These are phyloP conservation scores for Fusarium sp. DNA, from an alignment of 2,329 filamentous ascomycete species.

Conservation along the genomic window DNA sequence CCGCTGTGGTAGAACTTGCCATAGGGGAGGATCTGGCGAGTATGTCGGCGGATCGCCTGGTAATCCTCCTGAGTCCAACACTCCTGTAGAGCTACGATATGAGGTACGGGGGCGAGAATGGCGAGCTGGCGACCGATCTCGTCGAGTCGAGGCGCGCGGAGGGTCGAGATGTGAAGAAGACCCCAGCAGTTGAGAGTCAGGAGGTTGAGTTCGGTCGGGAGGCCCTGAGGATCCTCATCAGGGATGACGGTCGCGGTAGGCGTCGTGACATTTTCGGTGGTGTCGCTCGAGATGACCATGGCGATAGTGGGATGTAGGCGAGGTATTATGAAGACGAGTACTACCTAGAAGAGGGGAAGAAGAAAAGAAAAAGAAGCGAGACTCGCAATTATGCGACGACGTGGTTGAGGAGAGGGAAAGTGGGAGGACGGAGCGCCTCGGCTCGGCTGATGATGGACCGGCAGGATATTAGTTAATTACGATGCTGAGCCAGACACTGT, in stretches of 20 bases:
- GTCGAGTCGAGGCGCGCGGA: constrained; percentile 79
- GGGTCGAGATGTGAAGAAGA: constrained; percentile 84
- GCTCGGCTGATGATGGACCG: constrained; percentile 17
- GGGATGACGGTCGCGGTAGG: constrained; percentile 30
- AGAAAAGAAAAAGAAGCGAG: not conserved
- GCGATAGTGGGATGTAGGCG: constrained; percentile 26
- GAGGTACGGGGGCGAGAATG: constrained; percentile 72
- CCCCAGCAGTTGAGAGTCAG: constrained; percentile 98
- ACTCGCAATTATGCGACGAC: constrained; percentile 1
- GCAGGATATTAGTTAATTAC: constrained; percentile 38
- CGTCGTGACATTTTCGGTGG: constrained; percentile 32
- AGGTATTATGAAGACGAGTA: constrained; percentile 2
- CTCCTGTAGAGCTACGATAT: constrained; percentile 95
- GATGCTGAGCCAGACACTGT: constrained; percentile 13
- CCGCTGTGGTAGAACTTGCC: constrained; percentile 94
- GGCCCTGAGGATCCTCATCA: constrained; percentile 44
- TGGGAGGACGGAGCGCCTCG: constrained; percentile 14
- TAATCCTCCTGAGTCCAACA: constrained; percentile 93
- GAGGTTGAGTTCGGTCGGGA: constrained; percentile 75
- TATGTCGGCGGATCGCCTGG: constrained; percentile 78
- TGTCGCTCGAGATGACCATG: constrained; percentile 39
- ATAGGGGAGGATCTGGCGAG: constrained; percentile 81
- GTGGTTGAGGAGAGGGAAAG: not conserved
- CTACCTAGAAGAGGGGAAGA: not conserved
- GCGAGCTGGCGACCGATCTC: constrained; percentile 89